These are phyloP conservation scores for Lolium multiflorum DNA, from an alignment of 176 grass and related monocot species.

Conservation along the genomic window DNA sequence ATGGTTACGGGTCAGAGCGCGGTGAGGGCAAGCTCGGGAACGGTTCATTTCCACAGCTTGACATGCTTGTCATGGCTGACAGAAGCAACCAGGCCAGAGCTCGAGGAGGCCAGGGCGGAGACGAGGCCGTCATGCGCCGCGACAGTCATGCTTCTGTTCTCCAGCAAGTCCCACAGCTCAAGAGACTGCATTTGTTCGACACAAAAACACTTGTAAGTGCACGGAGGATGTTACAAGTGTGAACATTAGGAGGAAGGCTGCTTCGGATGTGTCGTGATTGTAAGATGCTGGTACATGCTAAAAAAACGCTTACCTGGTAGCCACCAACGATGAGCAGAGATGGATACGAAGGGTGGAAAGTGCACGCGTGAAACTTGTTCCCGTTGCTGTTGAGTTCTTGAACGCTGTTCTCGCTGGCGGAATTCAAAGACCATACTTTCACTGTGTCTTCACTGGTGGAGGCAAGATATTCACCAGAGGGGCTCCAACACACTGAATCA, in stretches of 20 bases:
- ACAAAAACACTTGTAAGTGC: background rate
- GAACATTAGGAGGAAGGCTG: background rate
- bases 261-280: background rate
- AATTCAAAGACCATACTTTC: constrained; percentile 79
- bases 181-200: constrained; percentile 62
- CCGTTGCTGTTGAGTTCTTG: constrained; percentile 69
- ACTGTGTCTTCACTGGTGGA: constrained; percentile 84
- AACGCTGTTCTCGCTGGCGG: constrained; percentile 53
- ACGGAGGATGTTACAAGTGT: background rate
- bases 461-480: constrained; percentile 69
- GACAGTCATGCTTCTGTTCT: constrained; percentile 77
- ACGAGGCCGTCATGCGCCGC: constrained; percentile 65
- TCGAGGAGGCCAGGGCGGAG: constrained; percentile 66
- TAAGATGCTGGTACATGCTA: background rate
- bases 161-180: constrained; percentile 88
- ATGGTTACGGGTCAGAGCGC: background rate
- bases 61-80: constrained; percentile 82
- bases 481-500: constrained; percentile 80
- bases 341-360: constrained; percentile 79
- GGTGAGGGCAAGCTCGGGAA: too few relatives aligned
- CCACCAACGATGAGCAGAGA: constrained; percentile 82
- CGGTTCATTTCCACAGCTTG: constrained; percentile 80
- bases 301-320: constrained; percentile 64
- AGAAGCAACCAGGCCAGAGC: constrained; percentile 74
- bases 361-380: constrained; percentile 88